Base-by-base conservation (phyloP, 768 basidiomycete species). In the Termitomyces sp. region DNA sequence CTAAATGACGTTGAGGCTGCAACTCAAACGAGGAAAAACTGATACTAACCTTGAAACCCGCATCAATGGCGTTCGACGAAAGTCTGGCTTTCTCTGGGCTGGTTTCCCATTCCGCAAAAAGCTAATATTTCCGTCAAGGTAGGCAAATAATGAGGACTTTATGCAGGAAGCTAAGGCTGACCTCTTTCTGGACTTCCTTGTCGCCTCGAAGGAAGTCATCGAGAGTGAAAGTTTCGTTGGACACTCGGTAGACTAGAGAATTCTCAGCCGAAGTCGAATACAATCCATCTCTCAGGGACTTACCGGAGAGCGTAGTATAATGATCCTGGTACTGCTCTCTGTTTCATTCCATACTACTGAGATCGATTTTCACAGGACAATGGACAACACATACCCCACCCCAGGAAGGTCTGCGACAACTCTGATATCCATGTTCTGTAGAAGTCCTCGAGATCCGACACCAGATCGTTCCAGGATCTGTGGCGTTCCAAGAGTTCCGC, bases 271-370 rank as follows among this genome's bases (percentile, higher is more conserved):
- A 46, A 29, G 5, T 10, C 9, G 6, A 40, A 37, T 3, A 10
- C 8, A 9, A 32, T 17, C 25, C 36, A 43, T 25, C 14, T 25
- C 20, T n/a, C 20, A 5, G 42, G 12, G 20, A 70, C 82, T 57
- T 65, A 86, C 86, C 72, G 1, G 84, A 83, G 37, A 88, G 77
- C 1, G 86, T 89, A 11, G 87, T 88, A 70, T 88, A 89, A 68
- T 89, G 87, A 67, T 88, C 87, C 70, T 88, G 87, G 72, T 89
- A 89, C 70, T 89, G 73, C 71, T 88, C 86, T 49, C 86, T 86
- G 60, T 52, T 40, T 51, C 14, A 52, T 37, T 66, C 49, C 60
- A 5, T 42, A 7, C 56, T 42, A 10, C 12, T 17, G 42, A n/a
- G 45, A 8, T 47, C 57, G 29, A 25, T 3, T 37, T 4, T 17